These are phyloP conservation scores for Pyronema domesticum DNA, from an alignment of 495 filamentous ascomycete genomes.

Conservation along the genomic window DNA sequence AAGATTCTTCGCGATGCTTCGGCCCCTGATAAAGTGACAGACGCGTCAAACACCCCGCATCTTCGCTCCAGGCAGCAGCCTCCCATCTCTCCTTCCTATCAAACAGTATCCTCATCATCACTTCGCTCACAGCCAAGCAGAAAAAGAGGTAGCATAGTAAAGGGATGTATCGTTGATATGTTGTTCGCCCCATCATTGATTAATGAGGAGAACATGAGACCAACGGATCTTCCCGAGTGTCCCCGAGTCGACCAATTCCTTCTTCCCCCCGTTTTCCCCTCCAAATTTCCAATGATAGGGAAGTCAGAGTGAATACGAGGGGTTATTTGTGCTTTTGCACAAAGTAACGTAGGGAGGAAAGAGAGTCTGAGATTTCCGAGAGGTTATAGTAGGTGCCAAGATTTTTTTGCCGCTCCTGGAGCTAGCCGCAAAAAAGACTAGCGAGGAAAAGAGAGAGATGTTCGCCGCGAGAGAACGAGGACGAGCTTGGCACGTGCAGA, in stretches of 20 bases:
- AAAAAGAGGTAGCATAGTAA: neutral
- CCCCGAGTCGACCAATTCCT: slow-evolving; percentile 4
- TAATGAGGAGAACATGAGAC: slow-evolving; percentile 18
- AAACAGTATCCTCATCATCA: neutral
- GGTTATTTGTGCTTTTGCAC: slow-evolving; percentile 39
- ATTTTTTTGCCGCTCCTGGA: slow-evolving; percentile 7
- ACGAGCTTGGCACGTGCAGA: too few relatives aligned
- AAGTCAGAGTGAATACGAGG: slow-evolving; percentile 73
- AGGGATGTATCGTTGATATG: slow-evolving; percentile 19
- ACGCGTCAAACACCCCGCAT: neutral
- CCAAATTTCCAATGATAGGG: slow-evolving; percentile 38
- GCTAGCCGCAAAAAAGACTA: too few relatives aligned
- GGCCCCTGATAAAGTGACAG: too few relatives aligned
- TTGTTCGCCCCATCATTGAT: slow-evolving; percentile 13
- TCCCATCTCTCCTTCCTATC: neutral
- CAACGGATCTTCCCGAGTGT: slow-evolving; percentile 16
- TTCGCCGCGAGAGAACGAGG: too few relatives aligned
- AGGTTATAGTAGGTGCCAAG: slow-evolving; percentile 3
- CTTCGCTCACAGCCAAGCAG: neutral
- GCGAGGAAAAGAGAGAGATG: too few relatives aligned
- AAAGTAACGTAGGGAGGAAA: slow-evolving; percentile 32
- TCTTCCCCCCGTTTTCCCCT: slow-evolving; percentile 69
- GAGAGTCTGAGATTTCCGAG: slow-evolving; percentile 10
- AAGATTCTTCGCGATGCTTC: too few relatives aligned
- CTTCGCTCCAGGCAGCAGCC: neutral